These are phyloP conservation scores for Cladophialophora yegresii DNA, from an alignment of 2,329 filamentous ascomycete genomes.

Conservation along the genomic window DNA sequence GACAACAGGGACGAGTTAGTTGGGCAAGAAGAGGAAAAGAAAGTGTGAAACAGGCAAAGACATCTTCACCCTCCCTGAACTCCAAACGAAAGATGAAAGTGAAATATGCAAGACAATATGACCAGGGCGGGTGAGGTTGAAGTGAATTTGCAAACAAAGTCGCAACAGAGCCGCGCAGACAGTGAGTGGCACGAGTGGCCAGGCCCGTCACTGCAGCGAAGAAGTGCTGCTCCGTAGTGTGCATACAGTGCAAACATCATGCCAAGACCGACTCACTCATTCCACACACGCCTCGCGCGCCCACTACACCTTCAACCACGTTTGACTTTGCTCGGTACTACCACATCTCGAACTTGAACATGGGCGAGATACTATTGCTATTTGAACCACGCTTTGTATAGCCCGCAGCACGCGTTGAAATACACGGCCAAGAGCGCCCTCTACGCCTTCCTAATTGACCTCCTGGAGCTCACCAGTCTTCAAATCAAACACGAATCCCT, in stretches of 20 bases:
- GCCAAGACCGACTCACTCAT: background rate
- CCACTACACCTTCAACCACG: background rate
- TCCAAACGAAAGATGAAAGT: conserved; percentile 31
- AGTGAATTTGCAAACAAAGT: conserved; percentile 14
- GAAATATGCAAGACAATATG: conserved; percentile 26
- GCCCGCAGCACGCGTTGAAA: background rate
- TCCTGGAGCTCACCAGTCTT: conserved; percentile 21
- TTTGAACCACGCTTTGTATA: background rate
- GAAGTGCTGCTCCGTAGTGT: background rate
- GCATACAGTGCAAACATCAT: conserved; percentile 5
- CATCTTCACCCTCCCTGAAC: conserved; percentile 33
- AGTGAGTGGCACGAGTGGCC: background rate
- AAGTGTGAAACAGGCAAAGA: conserved; percentile 23
- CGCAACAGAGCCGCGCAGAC: background rate
- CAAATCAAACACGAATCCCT: conserved; percentile 23
- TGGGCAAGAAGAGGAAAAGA: conserved; percentile 17
- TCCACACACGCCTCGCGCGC: no score
- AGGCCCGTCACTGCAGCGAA: background rate
- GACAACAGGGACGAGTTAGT: conserved; percentile 17
- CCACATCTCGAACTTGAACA: background rate
- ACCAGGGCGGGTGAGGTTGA: conserved; percentile 14
- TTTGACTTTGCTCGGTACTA: background rate
- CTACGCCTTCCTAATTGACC: conserved; percentile 4
- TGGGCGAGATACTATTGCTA: background rate
- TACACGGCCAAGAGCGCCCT: background rate